Percentiles rank a stretch among this genome's conserved stretches.
Evolutionary conservation across 805 yeast species (phyloP).

Genomic region (Schwanniomyces sp.): DNA sequence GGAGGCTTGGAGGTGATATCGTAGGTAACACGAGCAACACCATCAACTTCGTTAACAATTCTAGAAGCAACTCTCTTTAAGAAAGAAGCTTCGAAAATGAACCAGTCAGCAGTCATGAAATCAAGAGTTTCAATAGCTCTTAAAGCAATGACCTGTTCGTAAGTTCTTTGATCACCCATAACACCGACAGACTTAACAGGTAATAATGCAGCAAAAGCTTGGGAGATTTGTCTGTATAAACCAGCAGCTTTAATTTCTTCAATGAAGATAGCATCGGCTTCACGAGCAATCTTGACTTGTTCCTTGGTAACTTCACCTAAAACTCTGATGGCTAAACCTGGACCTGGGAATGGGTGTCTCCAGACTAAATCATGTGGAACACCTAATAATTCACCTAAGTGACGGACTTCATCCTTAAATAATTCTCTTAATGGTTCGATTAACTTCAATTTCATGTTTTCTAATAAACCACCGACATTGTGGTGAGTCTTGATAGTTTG

Average conservation of each 20-base stretch:
- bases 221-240: slow-evolving; percentile 87
- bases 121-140: slow-evolving; percentile 97
- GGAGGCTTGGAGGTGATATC: slow-evolving; percentile 99
- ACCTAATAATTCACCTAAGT: slow-evolving; percentile 89
- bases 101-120: slow-evolving; percentile 99
- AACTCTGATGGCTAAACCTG: slow-evolving; percentile 98
- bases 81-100: slow-evolving; percentile 85
- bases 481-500: slow-evolving; percentile 99
- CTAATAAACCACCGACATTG: slow-evolving; percentile 97
- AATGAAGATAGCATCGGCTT: slow-evolving; percentile 94
- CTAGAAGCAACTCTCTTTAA: slow-evolving; percentile 91
- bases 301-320: slow-evolving; percentile 93
- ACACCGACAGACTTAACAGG: slow-evolving; percentile 99
- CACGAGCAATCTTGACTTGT: slow-evolving; percentile 95
- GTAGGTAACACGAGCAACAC: slow-evolving; percentile 98
- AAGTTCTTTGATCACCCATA: slow-evolving; percentile 99
- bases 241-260: slow-evolving; percentile 95
- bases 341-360: slow-evolving; percentile 99
- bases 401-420: slow-evolving; percentile 98
- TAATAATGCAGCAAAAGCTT: slow-evolving; percentile 94
- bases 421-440: slow-evolving; percentile 98
- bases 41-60: slow-evolving; percentile 97
- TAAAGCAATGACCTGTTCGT: slow-evolving; percentile 98
- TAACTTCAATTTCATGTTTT: slow-evolving; percentile 96
- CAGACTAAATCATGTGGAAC: slow-evolving; percentile 96